Evolutionary conservation across 176 grass and related monocot genomes (phyloP), one percentile per base, ranked within the genome.

Genomic region (Puccinellia tenuiflora): DNA sequence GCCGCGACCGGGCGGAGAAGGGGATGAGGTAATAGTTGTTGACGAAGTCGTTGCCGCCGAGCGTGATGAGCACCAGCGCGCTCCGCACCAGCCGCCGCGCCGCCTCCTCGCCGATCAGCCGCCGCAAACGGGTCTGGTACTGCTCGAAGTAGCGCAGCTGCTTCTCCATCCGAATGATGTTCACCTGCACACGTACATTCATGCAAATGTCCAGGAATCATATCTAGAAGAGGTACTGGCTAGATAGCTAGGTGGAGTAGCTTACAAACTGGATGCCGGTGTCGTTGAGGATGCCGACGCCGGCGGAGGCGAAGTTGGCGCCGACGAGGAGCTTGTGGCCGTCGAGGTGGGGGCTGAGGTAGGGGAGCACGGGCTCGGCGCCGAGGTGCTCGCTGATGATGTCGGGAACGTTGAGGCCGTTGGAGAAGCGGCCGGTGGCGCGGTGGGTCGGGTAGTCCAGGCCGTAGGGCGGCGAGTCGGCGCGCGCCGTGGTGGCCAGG

Each of bases 231-330:
- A 57, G n/a, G n/a, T 56, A 26, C 9, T 12, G 26, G 55, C n/a
- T 57, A 12, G 54, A 21, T 56, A 78, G n/a, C 6, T n/a, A n/a
- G n/a, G n/a, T n/a, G n/a, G n/a, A 0, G 2, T 14, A 3, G 67
- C 68, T 71, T 88, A 98, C 96, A 37, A 99, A 99, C 69, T 99
- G 96, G 62, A 92, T 77, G 52, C 96, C 96, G 0, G 96, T 99
- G 72, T 99, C 96, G 38, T 96, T 96, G 12, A 99, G 91, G 81
- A 99, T 95, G 13, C 96, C 96, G 73, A 99, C 87, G 47, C 96
- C 96, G 53, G 96, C 96, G 0, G 96, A 99, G 3, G 96, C 96
- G 13, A 99, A 99, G 90, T 99, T 99, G 46, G 96, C 91, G 22
- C 96, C 96, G 31, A 87, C 84, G 52, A 99, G 89, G 68, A 99